phyloP scores from a whole-genome alignment of 345 rosid species.

The Eucalyptus globulus region DNA sequence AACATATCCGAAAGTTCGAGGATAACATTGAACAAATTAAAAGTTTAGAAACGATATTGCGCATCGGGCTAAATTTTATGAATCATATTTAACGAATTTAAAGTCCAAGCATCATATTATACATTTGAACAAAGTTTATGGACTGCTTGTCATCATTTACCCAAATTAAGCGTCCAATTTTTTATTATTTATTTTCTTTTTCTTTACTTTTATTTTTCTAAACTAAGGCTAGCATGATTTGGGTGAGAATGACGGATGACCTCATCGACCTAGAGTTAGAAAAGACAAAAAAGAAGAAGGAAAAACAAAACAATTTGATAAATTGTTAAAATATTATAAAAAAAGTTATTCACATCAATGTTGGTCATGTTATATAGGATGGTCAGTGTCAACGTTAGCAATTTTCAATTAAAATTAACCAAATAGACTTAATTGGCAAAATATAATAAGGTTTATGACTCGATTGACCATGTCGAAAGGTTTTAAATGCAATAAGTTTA shows the following conservation, averaged over 20 bases:
- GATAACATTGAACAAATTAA: rapidly evolving
- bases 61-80: rapidly evolving
- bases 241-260: not conserved
- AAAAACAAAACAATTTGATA: too few relatives aligned
- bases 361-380: rapidly evolving
- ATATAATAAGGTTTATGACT: too few relatives aligned
- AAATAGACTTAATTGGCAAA: not conserved
- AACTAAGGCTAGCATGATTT: not conserved
- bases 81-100: not conserved
- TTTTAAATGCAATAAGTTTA: rapidly evolving
- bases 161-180: not conserved
- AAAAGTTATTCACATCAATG: rapidly evolving
- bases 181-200: too few relatives aligned
- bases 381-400: rapidly evolving
- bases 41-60: rapidly evolving
- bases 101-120: not conserved
- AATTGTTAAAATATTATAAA: too few relatives aligned
- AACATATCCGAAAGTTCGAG: rapidly evolving
- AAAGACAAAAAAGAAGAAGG: too few relatives aligned
- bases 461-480: not conserved
- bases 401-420: rapidly evolving
- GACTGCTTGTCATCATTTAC: not conserved
- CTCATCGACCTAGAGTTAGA: not conserved
- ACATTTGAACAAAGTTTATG: too few relatives aligned
- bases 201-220: too few relatives aligned